Evolutionary conservation across 78 protist genomes (phyloP).

Genomic region (Speleostelium caveatum): DNA sequence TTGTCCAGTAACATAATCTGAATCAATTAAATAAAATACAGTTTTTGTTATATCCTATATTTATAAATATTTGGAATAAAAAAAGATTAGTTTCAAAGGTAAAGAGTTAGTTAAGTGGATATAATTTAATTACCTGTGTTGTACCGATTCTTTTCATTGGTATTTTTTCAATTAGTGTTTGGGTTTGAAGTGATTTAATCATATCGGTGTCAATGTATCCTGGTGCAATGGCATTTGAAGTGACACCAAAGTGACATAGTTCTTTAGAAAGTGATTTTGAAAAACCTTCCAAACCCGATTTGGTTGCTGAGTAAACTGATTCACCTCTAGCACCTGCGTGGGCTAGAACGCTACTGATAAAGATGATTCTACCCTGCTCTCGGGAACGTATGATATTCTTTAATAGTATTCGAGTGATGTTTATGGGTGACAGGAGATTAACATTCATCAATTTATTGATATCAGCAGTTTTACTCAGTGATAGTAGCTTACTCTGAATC

Average conservation of each 20-base stretch:
- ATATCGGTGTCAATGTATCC: conserved; percentile 78
- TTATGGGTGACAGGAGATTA: conserved; percentile 53
- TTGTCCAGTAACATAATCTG: conserved; percentile 78
- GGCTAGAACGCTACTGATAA: conserved; percentile 47
- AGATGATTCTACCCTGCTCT: conserved; percentile 37
- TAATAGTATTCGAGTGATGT: conserved; percentile 4
- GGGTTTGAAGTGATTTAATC: not conserved
- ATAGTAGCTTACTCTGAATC: conserved; percentile 28
- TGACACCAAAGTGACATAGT: conserved; percentile 13
- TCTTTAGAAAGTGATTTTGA: conserved; percentile 67
- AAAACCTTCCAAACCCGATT: conserved; percentile 61
- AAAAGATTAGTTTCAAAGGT: too few species aligned
- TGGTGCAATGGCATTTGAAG: conserved; percentile 68
- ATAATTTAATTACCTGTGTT: not conserved
- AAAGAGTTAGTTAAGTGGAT: too few species aligned
- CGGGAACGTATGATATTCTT: conserved; percentile 33
- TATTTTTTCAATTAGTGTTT: conserved; percentile 3
- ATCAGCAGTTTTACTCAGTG: not conserved
- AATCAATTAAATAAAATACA: conserved; percentile 60
- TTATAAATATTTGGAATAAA: not conserved
- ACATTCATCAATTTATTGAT: not conserved
- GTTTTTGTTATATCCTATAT: conserved; percentile 67
- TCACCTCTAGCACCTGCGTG: conserved; percentile 53
- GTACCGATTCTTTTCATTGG: conserved; percentile 43
- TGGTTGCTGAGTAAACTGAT: conserved; percentile 30